phyloP scores from a whole-genome alignment of 495 filamentous ascomycete genomes.

The Tuber magnatum region DNA sequence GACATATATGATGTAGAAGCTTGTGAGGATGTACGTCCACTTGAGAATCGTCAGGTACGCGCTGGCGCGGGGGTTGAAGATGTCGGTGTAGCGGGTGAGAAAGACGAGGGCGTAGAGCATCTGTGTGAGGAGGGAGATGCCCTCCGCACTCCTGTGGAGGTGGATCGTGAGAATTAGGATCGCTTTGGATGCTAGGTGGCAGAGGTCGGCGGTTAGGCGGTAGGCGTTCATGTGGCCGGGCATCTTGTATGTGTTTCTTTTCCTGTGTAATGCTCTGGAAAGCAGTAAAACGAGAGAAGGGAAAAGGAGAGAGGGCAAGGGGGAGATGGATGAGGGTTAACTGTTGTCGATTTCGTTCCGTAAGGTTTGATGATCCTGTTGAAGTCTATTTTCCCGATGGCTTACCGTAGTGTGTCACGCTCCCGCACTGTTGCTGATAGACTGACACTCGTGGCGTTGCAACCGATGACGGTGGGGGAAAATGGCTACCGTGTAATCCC shows the following conservation, averaged over 20 bases:
- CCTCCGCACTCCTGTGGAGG: constrained; percentile 78
- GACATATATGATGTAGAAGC: constrained; percentile 76
- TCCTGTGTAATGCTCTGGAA: not conserved
- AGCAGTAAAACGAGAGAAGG: not conserved
- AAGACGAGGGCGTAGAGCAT: constrained; percentile 82
- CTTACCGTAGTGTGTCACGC: not conserved
- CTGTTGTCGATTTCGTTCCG: not conserved
- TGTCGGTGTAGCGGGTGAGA: constrained; percentile 74
- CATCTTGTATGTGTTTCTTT: not conserved
- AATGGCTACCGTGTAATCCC: not conserved
- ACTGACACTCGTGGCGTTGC: not conserved
- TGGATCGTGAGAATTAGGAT: constrained; percentile 91
- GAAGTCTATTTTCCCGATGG: not conserved
- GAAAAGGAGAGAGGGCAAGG: not conserved
- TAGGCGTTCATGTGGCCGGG: constrained; percentile 53
- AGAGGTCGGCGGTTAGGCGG: constrained; percentile 71
- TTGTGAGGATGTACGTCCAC: constrained; percentile 75
- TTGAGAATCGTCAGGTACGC: constrained; percentile 70
- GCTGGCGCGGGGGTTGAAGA: constrained; percentile 50
- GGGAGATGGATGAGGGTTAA: not conserved
- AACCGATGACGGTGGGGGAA: not conserved
- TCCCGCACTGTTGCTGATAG: not conserved
- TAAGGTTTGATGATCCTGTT: not conserved
- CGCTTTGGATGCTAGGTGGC: constrained; percentile 75
- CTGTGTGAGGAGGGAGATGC: constrained; percentile 94